Conservation (phyloP, 805 yeast species). For the Crinitomyces ghanaensis region DNA sequence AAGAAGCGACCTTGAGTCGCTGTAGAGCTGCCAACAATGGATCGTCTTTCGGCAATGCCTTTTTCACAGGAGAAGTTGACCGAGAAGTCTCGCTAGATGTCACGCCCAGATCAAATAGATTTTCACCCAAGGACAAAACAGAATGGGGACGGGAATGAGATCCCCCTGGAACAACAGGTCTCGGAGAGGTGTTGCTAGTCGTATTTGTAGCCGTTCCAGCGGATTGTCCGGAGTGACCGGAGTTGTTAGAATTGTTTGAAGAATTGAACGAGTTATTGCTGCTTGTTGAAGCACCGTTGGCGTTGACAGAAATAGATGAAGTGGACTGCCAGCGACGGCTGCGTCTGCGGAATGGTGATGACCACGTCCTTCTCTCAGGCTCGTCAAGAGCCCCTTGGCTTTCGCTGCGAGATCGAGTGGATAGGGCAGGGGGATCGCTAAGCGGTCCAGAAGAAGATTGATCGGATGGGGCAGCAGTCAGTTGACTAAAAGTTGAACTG, state of each 20-base stretch:
- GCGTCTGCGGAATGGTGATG: constrained; percentile 31
- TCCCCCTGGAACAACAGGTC: no score
- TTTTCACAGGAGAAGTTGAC: constrained; percentile 13
- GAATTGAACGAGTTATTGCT: constrained; percentile 8
- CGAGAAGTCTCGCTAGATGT: constrained; percentile 6
- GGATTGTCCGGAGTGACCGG: constrained; percentile 6
- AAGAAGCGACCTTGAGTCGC: constrained; percentile 24
- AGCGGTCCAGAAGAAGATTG: no score
- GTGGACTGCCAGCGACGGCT: constrained; percentile 16
- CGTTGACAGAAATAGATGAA: constrained; percentile 5
- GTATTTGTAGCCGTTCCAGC: neutral
- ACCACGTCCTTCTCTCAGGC: constrained; percentile 32
- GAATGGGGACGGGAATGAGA: no score
- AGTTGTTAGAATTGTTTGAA: constrained; percentile 10
- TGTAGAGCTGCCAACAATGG: constrained; percentile 46
- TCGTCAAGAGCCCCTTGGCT: no score
- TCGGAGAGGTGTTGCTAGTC: no score
- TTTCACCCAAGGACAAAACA: constrained; percentile 20
- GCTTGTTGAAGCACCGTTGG: neutral
- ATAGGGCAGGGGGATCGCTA: no score
- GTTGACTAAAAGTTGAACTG: no score
- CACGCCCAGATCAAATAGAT: constrained; percentile 22
- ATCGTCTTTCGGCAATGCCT: constrained; percentile 25
- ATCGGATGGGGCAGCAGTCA: no score
- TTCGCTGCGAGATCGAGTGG: no score